A percentile compares a stretch with the other conserved stretches of the same genome.
Evolutionary conservation across 2,329 filamentous ascomycete species (phyloP).

Genomic region (Fusarium sulawesiense): DNA sequence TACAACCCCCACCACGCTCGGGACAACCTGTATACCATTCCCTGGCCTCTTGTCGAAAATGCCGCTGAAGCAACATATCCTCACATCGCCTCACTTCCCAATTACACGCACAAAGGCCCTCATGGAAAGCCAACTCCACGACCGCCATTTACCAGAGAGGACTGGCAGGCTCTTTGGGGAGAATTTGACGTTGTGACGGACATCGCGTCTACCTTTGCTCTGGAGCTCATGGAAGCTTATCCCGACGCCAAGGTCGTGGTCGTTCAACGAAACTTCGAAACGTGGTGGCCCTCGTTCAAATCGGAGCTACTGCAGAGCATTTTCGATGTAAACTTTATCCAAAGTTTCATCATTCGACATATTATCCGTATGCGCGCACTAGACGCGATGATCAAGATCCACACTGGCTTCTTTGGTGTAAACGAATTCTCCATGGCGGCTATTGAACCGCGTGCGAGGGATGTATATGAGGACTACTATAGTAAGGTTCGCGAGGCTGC

Average conservation of each 20-base stretch:
- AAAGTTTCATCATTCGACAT: background rate
- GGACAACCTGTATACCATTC: background rate
- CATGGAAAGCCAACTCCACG: background rate
- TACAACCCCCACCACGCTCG: conserved; percentile 14
- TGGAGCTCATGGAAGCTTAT: conserved; percentile 15
- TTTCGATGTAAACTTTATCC: background rate
- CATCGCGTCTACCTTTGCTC: background rate
- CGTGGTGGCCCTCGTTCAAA: conserved; percentile 12
- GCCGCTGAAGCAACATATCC: conserved; percentile 24
- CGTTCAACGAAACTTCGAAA: background rate
- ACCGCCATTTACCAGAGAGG: background rate
- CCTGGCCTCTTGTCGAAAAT: background rate
- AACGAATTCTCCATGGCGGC: background rate
- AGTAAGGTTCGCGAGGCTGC: conserved; percentile 1
- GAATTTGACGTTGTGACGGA: conserved; percentile 17
- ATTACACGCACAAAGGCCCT: background rate
- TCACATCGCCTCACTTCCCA: background rate
- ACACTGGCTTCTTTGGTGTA: background rate
- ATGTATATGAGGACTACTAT: conserved; percentile 2
- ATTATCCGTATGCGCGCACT: background rate
- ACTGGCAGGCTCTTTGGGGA: conserved; percentile 15
- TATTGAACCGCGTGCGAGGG: background rate
- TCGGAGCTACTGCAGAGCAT: background rate
- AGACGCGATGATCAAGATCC: conserved; percentile 7
- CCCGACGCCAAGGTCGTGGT: conserved; percentile 16